Conservation (phyloP, 1,139 yeast genomes). For the Yamadazyma membranifaciens region DNA sequence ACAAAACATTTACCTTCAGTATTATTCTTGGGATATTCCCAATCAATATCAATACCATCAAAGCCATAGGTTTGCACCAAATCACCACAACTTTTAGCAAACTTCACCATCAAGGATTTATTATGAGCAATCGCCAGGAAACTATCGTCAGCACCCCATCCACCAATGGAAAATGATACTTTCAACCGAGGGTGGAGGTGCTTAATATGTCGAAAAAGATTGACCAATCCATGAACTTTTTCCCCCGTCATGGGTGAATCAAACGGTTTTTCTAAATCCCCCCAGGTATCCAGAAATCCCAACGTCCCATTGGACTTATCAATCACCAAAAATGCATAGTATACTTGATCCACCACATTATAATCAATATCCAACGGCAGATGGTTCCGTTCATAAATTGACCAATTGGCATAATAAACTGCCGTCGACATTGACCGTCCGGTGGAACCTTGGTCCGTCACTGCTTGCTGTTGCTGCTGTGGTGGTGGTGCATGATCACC, state of each 20-base stretch:
- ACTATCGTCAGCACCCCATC: conserved; percentile 66
- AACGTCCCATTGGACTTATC: conserved; percentile 54
- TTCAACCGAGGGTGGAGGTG: conserved; percentile 48
- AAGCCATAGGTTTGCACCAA: conserved; percentile 58
- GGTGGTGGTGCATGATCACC: too few species aligned
- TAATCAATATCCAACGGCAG: conserved; percentile 67
- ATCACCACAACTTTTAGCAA: conserved; percentile 50
- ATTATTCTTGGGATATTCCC: conserved; percentile 76
- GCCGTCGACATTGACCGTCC: conserved; percentile 18
- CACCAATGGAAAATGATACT: conserved; percentile 78
- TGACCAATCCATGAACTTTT: conserved; percentile 49
- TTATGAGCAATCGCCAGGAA: conserved; percentile 49
- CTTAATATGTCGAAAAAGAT: conserved; percentile 56
- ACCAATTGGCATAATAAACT: conserved; percentile 59
- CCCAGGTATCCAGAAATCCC: conserved; percentile 61
- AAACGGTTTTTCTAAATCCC: conserved; percentile 54
- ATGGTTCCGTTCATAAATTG: conserved; percentile 64
- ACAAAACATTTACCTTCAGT: conserved; percentile 49
- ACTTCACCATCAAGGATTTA: conserved; percentile 35
- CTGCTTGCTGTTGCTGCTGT: too few species aligned
- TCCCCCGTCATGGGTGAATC: conserved; percentile 18
- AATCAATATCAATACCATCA: conserved; percentile 92
- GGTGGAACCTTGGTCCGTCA: too few species aligned
- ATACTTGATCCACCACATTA: conserved; percentile 58
- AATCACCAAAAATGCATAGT: conserved; percentile 73